Base-by-base conservation (phyloP, 192 early-diverging fungal genomes). In the Backusella liffmaniae region DNA sequence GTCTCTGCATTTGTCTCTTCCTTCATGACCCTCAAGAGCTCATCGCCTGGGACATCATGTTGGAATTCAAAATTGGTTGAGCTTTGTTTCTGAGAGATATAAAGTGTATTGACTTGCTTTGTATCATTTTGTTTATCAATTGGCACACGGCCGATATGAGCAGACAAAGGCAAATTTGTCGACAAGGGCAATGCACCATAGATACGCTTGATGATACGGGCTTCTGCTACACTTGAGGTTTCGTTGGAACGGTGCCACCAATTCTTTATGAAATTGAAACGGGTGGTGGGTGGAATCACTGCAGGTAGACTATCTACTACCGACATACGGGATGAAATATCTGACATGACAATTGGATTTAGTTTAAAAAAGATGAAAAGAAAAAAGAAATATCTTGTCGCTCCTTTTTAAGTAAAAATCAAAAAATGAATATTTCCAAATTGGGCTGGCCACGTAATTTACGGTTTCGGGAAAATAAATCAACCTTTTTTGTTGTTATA, bases 121-220 rank as follows among this genome's bases (percentile, higher is more conserved):
- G 70, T 23, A 13, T 23, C 13, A 18, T 32, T 44, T 2, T 21
- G 4, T 0, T n/a, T 49, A 49, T 71, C 70, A 18, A 71, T 26
- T 18, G 70, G 42, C 15, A 71, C 30, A 36, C 39, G 35, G 5
- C 70, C 70, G 5, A 71, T 44, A 30, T 29, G 39, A 16, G 70
- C 70, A 44, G 42, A 49, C 15, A 39, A 44, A 9, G 70, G 70
- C 1, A 49, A 8, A 30, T 16, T 41, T 12, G 21, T 49, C 2
- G 39, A 0, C 13, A 41, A 5, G 2, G 70, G 39, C 26, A 62
- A 62, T 29, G 56, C 56, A 3, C 56, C 56, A 70, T 85, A 82
- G 18, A 90, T 78, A 23, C 86, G 84, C 13, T 84, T 80, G 10
- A 92, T 82, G 2, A 93, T 75, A 53, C 86, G 81, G 15, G 83